phyloP scores from a whole-genome alignment of 1,284 basidiomycete genomes.

The Xerocomus tenax region DNA sequence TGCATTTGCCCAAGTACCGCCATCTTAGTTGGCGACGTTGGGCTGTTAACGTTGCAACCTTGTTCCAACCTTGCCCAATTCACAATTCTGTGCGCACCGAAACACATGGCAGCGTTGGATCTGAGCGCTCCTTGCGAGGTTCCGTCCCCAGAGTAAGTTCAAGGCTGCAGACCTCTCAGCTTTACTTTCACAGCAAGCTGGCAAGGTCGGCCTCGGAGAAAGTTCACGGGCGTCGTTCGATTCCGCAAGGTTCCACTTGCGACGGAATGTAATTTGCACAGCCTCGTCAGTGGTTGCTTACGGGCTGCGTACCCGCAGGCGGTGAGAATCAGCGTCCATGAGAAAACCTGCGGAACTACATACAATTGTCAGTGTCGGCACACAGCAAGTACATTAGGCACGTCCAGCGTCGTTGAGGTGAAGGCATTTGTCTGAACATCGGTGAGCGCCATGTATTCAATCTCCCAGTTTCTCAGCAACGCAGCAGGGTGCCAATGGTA shows the following conservation, averaged over 20 bases:
- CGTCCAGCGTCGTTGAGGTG: background rate
- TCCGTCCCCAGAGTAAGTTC: background rate
- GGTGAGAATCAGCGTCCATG: slow-evolving; percentile 22
- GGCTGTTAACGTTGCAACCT: slow-evolving; percentile 30
- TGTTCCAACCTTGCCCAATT: slow-evolving; percentile 18
- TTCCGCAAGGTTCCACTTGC: background rate
- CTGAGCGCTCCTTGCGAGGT: background rate
- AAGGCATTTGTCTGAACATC: background rate
- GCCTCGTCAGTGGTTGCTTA: too few species aligned
- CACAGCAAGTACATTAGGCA: slow-evolving; percentile 18
- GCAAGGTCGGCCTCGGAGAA: background rate
- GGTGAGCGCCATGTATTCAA: background rate
- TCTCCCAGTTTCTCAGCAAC: slow-evolving; percentile 14
- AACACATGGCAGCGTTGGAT: slow-evolving; percentile 16
- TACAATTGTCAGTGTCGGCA: slow-evolving; percentile 10
- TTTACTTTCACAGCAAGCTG: background rate
- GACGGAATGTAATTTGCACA: slow-evolving; percentile 15
- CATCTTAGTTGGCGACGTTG: slow-evolving; percentile 9
- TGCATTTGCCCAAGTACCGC: slow-evolving; percentile 17
- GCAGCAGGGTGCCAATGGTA: slow-evolving; percentile 10
- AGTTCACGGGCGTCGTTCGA: slow-evolving; percentile 3
- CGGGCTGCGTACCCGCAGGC: too few species aligned
- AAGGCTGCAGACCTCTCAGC: background rate
- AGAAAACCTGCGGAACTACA: slow-evolving; percentile 16
- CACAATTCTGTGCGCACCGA: slow-evolving; percentile 16